Base-by-base conservation (phyloP, 1,139 yeast species). In the Wickerhamomyces sp. region DNA sequence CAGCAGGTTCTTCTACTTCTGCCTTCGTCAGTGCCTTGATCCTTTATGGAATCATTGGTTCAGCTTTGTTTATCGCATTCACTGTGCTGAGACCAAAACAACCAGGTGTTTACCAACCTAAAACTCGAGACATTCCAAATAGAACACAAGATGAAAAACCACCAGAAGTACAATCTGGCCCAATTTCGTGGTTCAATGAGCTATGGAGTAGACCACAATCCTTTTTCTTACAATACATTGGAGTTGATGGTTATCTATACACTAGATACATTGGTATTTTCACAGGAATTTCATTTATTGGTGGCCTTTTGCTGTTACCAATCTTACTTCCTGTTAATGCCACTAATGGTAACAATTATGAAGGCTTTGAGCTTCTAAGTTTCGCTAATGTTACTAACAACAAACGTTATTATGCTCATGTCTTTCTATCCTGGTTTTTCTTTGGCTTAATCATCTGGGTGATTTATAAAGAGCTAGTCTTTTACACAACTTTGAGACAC, bases 191-290 rank as follows among this genome's bases (percentile, higher is more conserved):
- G 94, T 48, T 81, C 4, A 59, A 72, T 1, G 67, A 65, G 36
- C 45, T 82, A 21, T 48, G 79, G 35, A 48, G 59, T 12, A 77
- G 78, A 50, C 78, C 84, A 2, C 92, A 84, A 49, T 55, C 81
- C 2, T 86, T 74, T 57, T 63, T 88, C 40, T 73, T 92, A 46
- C 86, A 85, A 54, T 88, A 85, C 49, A 72, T 88, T 24, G 95
- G 96, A 31, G 62, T 87, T 12, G 97, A 90, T 61, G 97, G 96
- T 14, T 92, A 88, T 63, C 80, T 89, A 52, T 90, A 86, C 57
- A 61, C 87, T 39, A 72, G 98, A 49, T 92, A 81, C 59, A 59
- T 92, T 44, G 76, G 82, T 40, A 71, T 86, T 37, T 73, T 85
- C 43, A 68, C 77, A 22, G 60, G 74, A 15, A 60, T 86, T 36